A percentile compares a stretch with the other conserved stretches of the same genome.
Evolutionary conservation across 768 basidiomycete genomes (phyloP).

Genomic region (Psilocybe azurescens): DNA sequence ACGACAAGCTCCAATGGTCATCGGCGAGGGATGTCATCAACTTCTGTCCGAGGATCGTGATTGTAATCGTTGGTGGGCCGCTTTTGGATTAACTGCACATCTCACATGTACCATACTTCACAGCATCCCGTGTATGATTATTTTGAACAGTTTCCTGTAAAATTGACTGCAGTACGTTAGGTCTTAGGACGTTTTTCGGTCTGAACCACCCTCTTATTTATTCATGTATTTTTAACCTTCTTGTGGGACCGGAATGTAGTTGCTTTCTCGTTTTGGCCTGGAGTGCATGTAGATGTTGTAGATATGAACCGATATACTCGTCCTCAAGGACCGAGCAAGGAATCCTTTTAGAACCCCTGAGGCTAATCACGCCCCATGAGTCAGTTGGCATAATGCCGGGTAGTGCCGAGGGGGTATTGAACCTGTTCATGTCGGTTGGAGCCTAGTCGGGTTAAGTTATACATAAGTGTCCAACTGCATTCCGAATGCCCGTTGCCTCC

Average conservation of each 20-base stretch:
- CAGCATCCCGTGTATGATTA: constrained; percentile 31
- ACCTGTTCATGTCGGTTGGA: constrained; percentile 20
- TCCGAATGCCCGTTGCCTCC: constrained; percentile 22
- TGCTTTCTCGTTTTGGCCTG: constrained; percentile 16
- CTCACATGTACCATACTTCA: constrained; percentile 31
- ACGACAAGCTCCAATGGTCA: constrained; percentile 40
- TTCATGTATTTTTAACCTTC: constrained; percentile 26
- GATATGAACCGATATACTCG: constrained; percentile 6
- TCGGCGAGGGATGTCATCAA: constrained; percentile 58
- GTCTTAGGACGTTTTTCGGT: constrained; percentile 12
- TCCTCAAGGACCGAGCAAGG: neutral
- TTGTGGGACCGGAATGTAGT: constrained; percentile 14
- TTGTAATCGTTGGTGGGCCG: constrained; percentile 15
- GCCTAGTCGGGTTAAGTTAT: constrained; percentile 17
- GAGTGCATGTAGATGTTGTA: constrained; percentile 15
- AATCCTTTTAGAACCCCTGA: neutral
- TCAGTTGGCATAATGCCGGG: constrained; percentile 15
- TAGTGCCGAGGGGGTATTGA: constrained; percentile 21
- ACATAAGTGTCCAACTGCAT: constrained; percentile 23
- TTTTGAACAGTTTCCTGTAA: constrained; percentile 27
- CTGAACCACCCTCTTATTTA: constrained; percentile 18
- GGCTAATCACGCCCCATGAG: neutral
- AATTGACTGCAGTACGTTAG: constrained; percentile 18
- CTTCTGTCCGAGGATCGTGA: constrained; percentile 48
- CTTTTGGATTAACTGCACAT: constrained; percentile 12